Evolutionary conservation across 2,329 filamentous ascomycete genomes (phyloP).

Genomic region (Aspergillus texensis): DNA sequence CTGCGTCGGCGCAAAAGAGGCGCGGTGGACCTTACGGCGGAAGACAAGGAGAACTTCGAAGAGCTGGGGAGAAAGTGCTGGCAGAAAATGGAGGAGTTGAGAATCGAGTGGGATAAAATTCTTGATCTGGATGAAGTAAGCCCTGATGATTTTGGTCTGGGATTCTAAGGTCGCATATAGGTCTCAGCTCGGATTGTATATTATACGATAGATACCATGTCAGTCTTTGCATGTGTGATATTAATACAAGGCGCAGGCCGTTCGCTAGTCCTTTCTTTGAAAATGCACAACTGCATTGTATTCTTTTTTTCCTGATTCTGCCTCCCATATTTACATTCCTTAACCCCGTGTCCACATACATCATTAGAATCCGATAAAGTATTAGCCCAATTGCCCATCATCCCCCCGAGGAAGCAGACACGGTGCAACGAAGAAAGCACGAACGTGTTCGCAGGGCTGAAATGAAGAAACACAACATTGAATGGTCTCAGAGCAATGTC

Average conservation of each 20-base stretch:
- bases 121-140: constrained; percentile 37
- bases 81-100: constrained; percentile 47
- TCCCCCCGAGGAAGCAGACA: constrained; percentile 21
- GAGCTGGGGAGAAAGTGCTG: constrained; percentile 44
- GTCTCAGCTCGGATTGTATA: background rate
- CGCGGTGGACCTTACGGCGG: constrained; percentile 58
- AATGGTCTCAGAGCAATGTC: background rate
- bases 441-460: constrained; percentile 16
- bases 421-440: constrained; percentile 15
- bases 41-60: constrained; percentile 43
- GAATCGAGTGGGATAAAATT: constrained; percentile 42
- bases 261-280: too few species aligned
- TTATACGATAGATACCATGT: background rate
- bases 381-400: constrained; percentile 30
- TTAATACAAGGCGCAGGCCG: background rate
- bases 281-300: background rate
- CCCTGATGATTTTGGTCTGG: background rate
- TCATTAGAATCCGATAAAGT: constrained; percentile 38
- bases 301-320: constrained; percentile 18
- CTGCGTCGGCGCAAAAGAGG: constrained; percentile 61
- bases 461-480: constrained; percentile 14
- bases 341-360: constrained; percentile 34
- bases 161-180: background rate
- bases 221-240: background rate
- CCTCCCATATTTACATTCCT: constrained; percentile 40